Base-by-base conservation (phyloP, 345 rosid genomes). In the Kandelia obovata region DNA sequence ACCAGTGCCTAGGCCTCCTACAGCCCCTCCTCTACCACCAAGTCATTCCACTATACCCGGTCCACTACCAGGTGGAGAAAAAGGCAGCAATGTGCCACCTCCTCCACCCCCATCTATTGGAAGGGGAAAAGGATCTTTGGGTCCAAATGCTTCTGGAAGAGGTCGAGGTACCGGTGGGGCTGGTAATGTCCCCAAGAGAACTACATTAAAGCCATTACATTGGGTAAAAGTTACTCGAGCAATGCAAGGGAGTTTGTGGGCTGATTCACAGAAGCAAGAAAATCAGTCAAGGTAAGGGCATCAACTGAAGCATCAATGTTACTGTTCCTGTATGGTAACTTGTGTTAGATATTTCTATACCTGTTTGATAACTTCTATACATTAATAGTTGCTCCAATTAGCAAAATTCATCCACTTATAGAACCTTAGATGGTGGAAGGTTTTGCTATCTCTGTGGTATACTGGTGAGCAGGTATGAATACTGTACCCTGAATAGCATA, bases 141-240 rank as follows among this genome's bases (percentile, higher is more conserved):
- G 77, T 34, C 79, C 82, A 61, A 26, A 61, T 23, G 67, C 69
- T 62, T 83, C 71, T 52, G 92, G 81, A 74, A 88, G 85, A 83
- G 91, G 87, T 51, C 87, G 97, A 68, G 80, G 74, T 61, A 61
- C 79, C 52, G 75, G 60, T 71, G 89, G 79, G 61, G 66, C 83
- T 75, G 59, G 71, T 78, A 81, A 25, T 75, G 83, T 79, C 43
- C 89, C 96, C 47, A 94, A 85, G 85, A 91, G 71, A 79, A 27
- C 88, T 66, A 79, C 86, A 23, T 72, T 94, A 69, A 94, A 91
- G 80, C 97, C 98, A 66, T 80, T 91, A 61, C 97, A 94, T 81
- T 94, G 98, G 98, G 92, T 87, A 35, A 94, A 94, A 88, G 97
- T 94, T 66, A 89, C 96, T 64, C 87, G 97, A 70, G 83, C 97